These are phyloP conservation scores for Gaultheria prostrata DNA, from an alignment of 148 eudicot genomes.

Conservation along the genomic window DNA sequence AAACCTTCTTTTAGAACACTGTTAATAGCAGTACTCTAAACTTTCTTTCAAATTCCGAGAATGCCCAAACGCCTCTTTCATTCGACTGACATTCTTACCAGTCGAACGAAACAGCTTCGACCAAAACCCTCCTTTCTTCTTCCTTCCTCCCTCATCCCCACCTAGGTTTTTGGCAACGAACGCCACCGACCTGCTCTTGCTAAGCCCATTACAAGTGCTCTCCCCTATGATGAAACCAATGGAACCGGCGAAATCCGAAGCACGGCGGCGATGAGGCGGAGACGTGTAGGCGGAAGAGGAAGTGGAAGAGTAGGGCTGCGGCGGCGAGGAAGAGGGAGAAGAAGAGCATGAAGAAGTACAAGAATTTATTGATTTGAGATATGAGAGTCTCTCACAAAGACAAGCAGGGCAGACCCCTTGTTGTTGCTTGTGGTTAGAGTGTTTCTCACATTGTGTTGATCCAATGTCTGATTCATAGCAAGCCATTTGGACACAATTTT, in stretches of 20 bases:
- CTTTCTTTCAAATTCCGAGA: neutral
- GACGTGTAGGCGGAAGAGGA: neutral
- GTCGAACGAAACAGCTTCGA: neutral
- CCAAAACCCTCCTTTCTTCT: conserved; percentile 7
- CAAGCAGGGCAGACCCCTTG: conserved; percentile 1
- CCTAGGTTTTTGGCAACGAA: neutral
- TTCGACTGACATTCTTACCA: neutral
- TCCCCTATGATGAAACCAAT: neutral
- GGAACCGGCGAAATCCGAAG: neutral
- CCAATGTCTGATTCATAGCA: neutral
- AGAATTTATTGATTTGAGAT: neutral
- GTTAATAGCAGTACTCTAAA: neutral
- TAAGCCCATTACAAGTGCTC: neutral
- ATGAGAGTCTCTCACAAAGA: neutral
- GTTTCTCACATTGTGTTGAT: neutral
- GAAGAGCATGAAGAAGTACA: neutral
- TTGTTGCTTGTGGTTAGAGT: neutral
- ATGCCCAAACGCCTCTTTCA: neutral
- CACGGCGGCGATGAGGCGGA: neutral
- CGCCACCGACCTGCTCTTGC: neutral
- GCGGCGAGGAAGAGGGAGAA: neutral
- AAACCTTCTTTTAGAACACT: no score
- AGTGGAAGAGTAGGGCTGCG: neutral
- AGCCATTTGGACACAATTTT: neutral
- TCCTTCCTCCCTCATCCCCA: neutral